Conservation (phyloP, 176 grass and related monocot genomes). For the Chloris gayana region DNA sequence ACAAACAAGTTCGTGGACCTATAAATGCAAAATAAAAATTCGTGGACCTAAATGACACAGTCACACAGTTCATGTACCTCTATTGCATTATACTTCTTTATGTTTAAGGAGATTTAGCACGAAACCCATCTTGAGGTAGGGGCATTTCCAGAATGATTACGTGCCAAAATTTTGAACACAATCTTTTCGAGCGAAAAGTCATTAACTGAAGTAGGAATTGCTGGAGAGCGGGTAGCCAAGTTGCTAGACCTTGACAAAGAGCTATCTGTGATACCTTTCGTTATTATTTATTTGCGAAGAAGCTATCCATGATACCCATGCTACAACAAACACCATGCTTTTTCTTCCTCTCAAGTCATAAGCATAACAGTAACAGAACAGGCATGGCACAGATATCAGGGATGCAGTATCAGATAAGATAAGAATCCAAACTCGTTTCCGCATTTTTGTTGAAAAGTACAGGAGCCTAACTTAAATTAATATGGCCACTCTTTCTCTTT, state of each 20-base stretch:
- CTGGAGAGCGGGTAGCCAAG: background rate
- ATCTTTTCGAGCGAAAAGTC: background rate
- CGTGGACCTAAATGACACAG: too few relatives aligned
- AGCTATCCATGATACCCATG: too few relatives aligned
- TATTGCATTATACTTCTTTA: too few relatives aligned
- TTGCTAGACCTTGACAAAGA: background rate
- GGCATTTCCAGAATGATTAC: background rate
- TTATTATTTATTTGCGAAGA: too few relatives aligned
- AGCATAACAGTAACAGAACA: background rate
- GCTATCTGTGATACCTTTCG: background rate
- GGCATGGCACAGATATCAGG: background rate
- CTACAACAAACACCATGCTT: too few relatives aligned
- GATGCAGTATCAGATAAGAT: background rate
- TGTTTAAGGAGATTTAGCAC: background rate
- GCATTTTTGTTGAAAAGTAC: background rate
- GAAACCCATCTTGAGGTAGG: background rate
- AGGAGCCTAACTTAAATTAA: constrained; percentile 1
- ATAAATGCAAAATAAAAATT: too few relatives aligned
- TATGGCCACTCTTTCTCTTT: background rate
- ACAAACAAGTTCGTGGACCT: too few relatives aligned
- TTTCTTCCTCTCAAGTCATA: background rate
- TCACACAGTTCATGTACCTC: too few relatives aligned
- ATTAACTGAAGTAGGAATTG: background rate
- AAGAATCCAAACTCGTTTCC: background rate
- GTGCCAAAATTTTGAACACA: background rate